Evolutionary conservation across 768 basidiomycete genomes (phyloP).

Genomic region (Lentinula boryana): DNA sequence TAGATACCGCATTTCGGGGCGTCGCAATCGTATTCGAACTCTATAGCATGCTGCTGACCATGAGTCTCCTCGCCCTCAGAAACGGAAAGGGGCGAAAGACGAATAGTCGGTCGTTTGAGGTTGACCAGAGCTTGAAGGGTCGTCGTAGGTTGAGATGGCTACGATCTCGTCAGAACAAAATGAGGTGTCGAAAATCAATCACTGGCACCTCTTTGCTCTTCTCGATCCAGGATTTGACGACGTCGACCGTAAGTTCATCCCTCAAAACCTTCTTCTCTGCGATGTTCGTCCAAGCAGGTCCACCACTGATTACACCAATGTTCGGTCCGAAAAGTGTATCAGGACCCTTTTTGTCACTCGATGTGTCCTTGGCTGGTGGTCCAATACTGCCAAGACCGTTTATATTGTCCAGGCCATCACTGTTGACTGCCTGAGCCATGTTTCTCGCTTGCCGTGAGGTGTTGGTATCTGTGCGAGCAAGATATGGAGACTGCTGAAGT

Average conservation of each 20-base stretch:
- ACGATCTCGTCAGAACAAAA: conserved; percentile 6
- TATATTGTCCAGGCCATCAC: conserved; percentile 23
- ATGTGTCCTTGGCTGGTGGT: not conserved
- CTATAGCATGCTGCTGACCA: conserved; percentile 65
- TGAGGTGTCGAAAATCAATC: not conserved
- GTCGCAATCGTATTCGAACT: conserved; percentile 92
- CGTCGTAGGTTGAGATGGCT: conserved; percentile 83
- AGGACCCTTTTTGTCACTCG: conserved; percentile 54
- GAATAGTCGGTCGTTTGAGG: conserved; percentile 83
- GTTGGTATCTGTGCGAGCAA: conserved; percentile 45
- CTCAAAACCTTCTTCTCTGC: conserved; percentile 57
- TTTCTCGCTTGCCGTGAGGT: conserved; percentile 41
- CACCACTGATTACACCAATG: conserved; percentile 68
- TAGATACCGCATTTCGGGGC: conserved; percentile 79
- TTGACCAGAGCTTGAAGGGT: conserved; percentile 94
- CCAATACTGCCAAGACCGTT: conserved; percentile 16
- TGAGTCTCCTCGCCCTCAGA: conserved; percentile 39
- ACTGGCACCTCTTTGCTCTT: conserved; percentile 77
- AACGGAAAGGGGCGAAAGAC: conserved; percentile 59
- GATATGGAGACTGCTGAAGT: conserved; percentile 43
- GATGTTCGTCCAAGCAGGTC: conserved; percentile 64
- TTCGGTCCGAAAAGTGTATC: conserved; percentile 90
- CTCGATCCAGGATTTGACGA: conserved; percentile 79
- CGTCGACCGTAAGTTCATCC: conserved; percentile 75
- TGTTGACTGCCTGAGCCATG: conserved; percentile 34